Conservation (phyloP, 2,329 filamentous ascomycete genomes). For the Neonectria punicea region DNA sequence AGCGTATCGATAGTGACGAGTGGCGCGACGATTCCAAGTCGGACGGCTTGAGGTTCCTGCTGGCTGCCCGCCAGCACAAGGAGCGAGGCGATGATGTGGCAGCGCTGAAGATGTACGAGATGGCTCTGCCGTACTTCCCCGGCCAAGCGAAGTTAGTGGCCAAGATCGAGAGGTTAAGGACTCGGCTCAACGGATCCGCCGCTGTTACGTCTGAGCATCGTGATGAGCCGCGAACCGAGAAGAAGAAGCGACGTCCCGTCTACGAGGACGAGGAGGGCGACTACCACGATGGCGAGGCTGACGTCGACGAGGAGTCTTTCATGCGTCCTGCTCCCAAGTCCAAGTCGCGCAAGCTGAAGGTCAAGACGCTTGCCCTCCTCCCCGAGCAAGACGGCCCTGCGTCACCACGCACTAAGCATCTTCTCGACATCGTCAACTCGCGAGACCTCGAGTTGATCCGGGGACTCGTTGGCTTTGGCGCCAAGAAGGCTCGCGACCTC, state of each 20-base stretch:
- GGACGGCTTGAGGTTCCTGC: conserved; percentile 83
- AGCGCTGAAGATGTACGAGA: conserved; percentile 86
- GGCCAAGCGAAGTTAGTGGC: conserved; percentile 80
- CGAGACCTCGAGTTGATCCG: conserved; percentile 73
- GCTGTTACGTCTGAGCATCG: conserved; percentile 24
- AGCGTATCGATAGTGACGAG: conserved; percentile 77
- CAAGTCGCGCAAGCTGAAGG: conserved; percentile 47
- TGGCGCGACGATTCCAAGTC: conserved; percentile 76
- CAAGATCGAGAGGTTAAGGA: conserved; percentile 73
- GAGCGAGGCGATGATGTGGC: conserved; percentile 81
- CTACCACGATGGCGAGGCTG: conserved; percentile 54
- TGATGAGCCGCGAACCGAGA: conserved; percentile 39
- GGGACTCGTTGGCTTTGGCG: conserved; percentile 74
- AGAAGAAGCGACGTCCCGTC: conserved; percentile 45
- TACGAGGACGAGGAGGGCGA: conserved; percentile 52
- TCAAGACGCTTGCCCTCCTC: conserved; percentile 42
- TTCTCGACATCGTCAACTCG: conserved; percentile 79
- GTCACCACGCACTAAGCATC: conserved; percentile 67
- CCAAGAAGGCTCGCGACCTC: conserved; percentile 74
- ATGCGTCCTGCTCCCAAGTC: conserved; percentile 40
- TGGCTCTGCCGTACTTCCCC: conserved; percentile 86
- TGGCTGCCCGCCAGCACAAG: conserved; percentile 94
- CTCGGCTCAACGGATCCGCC: conserved; percentile 56
- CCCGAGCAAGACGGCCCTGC: conserved; percentile 55
- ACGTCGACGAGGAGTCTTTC: conserved; percentile 52